Base-by-base conservation (phyloP, 306 rosid species). In the Sindora glabra region DNA sequence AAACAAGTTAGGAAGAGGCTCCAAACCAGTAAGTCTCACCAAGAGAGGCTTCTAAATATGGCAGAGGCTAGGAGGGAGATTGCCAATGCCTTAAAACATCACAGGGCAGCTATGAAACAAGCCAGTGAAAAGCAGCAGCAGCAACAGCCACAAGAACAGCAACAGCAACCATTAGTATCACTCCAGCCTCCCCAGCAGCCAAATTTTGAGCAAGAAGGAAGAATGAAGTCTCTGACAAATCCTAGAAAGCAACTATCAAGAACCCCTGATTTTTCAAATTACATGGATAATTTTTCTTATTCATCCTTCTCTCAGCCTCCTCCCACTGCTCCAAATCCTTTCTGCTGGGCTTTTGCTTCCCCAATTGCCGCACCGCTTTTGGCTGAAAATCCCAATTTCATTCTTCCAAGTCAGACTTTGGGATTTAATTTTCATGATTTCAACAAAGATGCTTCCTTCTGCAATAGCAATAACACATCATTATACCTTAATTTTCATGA, bases 11-110 rank as follows among this genome's bases (percentile, higher is more conserved):
- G 99, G 48, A 80, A 90, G 70, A 89, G 96, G 59, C 85, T 82
- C 41, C 94, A 89, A 44, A 71, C 90, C 38, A 74, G 74, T 22
- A 73, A 79, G 73, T 90, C 92, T 27, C 82, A 92, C 78, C 87
- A 92, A 47, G 85, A 86, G 42, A 84, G 85, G 73, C 86, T 82
- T 55, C 51, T 89, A 8, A 84, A 92, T 65, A 86, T 84, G 97
- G 99, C 97, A 4, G 95, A 92, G 74, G 97, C 97, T 12, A 79
- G 99, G 54, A 86, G 83, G 73, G 99, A 92, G 73, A 92, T 92
- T 60, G 89, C 77, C 61, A 71, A 87, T 56, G 99, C 96, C 65
- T 88, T 92, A 49, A 86, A 92, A 66, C 79, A 59, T 80, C 99
- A 92, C 42, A 76, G 99, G 69, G 99, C 96, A 6, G 48, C 97